These are phyloP conservation scores for Linnemannia zychae DNA, from an alignment of 192 early-diverging fungal genomes.

Conservation along the genomic window DNA sequence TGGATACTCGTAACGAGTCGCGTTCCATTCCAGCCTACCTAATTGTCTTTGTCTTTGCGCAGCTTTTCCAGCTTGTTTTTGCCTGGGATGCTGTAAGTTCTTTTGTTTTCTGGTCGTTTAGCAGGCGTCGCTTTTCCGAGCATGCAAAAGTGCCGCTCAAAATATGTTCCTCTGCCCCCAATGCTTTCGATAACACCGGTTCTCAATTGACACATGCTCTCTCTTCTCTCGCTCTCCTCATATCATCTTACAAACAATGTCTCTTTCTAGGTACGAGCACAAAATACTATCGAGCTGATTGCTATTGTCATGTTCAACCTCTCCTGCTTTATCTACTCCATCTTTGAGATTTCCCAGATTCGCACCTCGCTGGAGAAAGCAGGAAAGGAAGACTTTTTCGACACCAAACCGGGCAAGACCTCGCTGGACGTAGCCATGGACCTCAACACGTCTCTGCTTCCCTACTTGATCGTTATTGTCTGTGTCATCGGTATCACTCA, in stretches of 20 bases:
- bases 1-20: constrained; percentile 33
- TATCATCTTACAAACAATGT: background rate
- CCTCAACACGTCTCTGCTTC: constrained; percentile 24
- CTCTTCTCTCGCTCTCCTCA: constrained; percentile 5
- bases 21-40: constrained; percentile 75
- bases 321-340: constrained; percentile 73
- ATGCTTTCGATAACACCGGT: background rate
- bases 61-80: constrained; percentile 76
- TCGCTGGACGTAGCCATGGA: constrained; percentile 1
- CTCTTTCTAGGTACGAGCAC: constrained; percentile 65
- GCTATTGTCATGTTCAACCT: constrained; percentile 79
- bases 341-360: constrained; percentile 78
- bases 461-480: constrained; percentile 67
- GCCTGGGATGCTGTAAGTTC: constrained; percentile 77
- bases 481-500: constrained; percentile 68
- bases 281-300: constrained; percentile 83
- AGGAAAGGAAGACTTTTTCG: constrained; percentile 18
- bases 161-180: background rate
- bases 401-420: background rate
- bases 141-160: background rate
- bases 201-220: background rate
- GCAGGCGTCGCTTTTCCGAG: background rate
- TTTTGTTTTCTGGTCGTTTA: background rate
- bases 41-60: constrained; percentile 79
- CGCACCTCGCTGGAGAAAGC: constrained; percentile 42